Conservation (phyloP, 23 red algal species). For the Rhodosorus marinus region DNA sequence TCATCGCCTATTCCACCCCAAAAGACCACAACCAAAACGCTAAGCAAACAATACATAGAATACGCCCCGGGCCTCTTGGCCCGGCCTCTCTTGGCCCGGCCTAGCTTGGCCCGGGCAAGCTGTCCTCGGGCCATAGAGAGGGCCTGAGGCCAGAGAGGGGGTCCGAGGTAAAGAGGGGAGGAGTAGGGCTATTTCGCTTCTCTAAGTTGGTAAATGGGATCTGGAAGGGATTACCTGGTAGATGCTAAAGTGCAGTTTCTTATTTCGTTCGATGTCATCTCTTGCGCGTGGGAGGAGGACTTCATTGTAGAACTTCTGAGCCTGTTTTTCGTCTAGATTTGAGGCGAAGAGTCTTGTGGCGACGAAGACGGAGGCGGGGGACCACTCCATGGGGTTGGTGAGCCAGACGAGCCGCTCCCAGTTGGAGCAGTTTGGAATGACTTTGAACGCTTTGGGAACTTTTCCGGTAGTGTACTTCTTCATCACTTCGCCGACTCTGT, state of each 20-base stretch:
- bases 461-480: conserved; percentile 65
- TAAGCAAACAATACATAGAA: no score
- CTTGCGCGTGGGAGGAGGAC: conserved; percentile 55
- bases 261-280: conserved; percentile 57
- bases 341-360: conserved; percentile 59
- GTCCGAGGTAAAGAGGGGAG: no score
- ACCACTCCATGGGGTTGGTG: conserved; percentile 85
- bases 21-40: no score
- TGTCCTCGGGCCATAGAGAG: no score
- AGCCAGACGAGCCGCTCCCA: conserved; percentile 77
- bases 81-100: no score
- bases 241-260: conserved; percentile 84
- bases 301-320: conserved; percentile 40
- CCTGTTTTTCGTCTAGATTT: conserved; percentile 46
- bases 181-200: no score
- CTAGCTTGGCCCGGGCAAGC: no score
- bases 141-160: no score
- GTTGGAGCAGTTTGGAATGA: conserved; percentile 49
- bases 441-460: conserved; percentile 89
- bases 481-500: conserved; percentile 91
- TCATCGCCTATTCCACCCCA: no score
- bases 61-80: no score
- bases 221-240: no score
- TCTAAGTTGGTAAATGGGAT: no score
- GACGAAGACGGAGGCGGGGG: conserved; percentile 49